Percentiles rank a stretch among this genome's conserved stretches.
These are phyloP conservation scores for Hanseniaspora occidentalis DNA, from an alignment of 805 yeast genomes.

Conservation along the genomic window DNA sequence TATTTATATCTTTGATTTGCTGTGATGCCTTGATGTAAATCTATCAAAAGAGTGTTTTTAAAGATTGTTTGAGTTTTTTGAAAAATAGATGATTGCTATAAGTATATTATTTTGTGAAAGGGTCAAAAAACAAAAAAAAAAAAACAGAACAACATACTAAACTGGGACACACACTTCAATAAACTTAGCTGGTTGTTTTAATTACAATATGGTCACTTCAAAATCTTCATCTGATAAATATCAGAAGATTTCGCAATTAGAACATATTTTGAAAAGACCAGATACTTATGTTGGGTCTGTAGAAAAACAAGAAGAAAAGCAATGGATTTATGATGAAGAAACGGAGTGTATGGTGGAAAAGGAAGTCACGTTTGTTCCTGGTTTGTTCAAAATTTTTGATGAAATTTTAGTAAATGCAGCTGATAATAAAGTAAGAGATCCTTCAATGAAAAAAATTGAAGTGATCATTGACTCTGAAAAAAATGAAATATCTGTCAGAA, in stretches of 20 bases:
- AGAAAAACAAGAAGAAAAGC: conserved; percentile 62
- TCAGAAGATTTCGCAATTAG: conserved; percentile 88
- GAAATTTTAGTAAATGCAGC: conserved; percentile 97
- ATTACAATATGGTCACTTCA: no score
- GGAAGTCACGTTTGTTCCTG: conserved; percentile 79
- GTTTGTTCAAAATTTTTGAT: conserved; percentile 89
- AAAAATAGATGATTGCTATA: no score
- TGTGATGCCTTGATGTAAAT: no score
- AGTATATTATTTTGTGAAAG: no score
- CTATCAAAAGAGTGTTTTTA: no score
- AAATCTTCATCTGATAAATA: conserved; percentile 58
- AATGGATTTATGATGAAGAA: conserved; percentile 77
- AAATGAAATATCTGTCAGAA: conserved; percentile 66
- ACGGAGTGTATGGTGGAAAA: conserved; percentile 45
- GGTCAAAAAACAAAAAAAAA: no score
- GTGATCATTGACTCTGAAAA: conserved; percentile 71
- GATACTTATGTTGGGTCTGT: conserved; percentile 96
- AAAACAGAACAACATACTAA: no score
- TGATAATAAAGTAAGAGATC: conserved; percentile 93
- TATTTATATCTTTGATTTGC: no score
- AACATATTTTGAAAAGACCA: conserved; percentile 93
- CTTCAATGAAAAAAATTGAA: conserved; percentile 72
- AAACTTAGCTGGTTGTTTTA: no score
- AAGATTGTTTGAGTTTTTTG: no score
- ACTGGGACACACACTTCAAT: no score